A percentile compares a stretch with the other conserved stretches of the same genome.
Conservation (phyloP, 1,284 basidiomycete genomes). For the Marasmius fiardii region DNA sequence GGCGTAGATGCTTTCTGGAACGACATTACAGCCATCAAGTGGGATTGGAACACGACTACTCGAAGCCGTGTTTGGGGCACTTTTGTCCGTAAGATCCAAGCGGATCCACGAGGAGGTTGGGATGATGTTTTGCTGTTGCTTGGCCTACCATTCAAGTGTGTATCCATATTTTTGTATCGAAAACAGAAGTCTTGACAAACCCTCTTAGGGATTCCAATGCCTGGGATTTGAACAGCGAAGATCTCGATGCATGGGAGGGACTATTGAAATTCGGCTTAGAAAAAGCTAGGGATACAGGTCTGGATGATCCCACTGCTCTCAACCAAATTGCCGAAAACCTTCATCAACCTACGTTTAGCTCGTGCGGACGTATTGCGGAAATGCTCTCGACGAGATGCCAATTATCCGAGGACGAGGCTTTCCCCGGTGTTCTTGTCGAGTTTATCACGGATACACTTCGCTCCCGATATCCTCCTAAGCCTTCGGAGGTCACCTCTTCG, state of each 20-base stretch:
- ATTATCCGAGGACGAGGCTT: conserved; percentile 34
- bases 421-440: conserved; percentile 48
- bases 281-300: conserved; percentile 56
- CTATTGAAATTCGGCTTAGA: conserved; percentile 48
- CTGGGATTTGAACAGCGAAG: conserved; percentile 55
- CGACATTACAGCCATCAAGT: conserved; percentile 23
- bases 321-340: conserved; percentile 50
- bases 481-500: conserved; percentile 45
- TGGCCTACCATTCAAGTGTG: conserved; percentile 59
- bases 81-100: conserved; percentile 52
- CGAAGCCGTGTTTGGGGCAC: conserved; percentile 52
- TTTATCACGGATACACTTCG: conserved; percentile 56
- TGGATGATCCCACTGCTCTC: conserved; percentile 48
- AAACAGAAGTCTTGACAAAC: conserved; percentile 1
- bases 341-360: conserved; percentile 37
- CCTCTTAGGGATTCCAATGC: conserved; percentile 37
- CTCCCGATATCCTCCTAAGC: conserved; percentile 65
- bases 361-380: conserved; percentile 53
- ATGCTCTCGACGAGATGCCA: conserved; percentile 54
- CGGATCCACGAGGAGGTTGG: conserved; percentile 41
- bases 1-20: conserved; percentile 54
- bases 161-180: conserved; percentile 16
- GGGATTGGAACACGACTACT: conserved; percentile 34
- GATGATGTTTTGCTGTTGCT: conserved; percentile 55
- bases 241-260: conserved; percentile 54